Base-by-base conservation (phyloP, 1,284 basidiomycete genomes). In the Xerocomus amazonicus region DNA sequence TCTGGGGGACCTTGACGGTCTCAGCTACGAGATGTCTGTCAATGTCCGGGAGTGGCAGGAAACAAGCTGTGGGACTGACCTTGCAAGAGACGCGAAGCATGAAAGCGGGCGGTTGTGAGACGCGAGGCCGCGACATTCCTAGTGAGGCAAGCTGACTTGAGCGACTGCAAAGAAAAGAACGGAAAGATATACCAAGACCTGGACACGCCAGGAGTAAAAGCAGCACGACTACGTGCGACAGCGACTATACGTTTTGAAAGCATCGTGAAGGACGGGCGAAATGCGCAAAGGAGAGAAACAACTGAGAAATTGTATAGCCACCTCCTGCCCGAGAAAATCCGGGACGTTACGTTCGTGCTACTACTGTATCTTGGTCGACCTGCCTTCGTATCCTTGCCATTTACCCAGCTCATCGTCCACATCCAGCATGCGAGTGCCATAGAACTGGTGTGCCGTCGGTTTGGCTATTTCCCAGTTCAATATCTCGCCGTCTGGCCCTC, bases 1-100 rank as follows among this genome's bases (percentile, higher is more conserved):
- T 97, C 72, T 94, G 90, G 26, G 96, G 96, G 43, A 99, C 96
- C 77, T 98, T 95, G 65, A 99, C 83, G 51, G 89, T 90, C 72
- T 95, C 88, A 51, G 82, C 87, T 89, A 55, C 40, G 51, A 29
- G 9, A 12, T 16, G n/a, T 36, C 32, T n/a, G 50, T 63, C 28
- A 64, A 45, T 36, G 27, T 39, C 43, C 32, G 43, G 16, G 16
- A 29, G 36, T 23, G 40, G 33, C 29, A 7, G 16, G 28, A 43
- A 45, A 52, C 59, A 54, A 51, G 54, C 54, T 55, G 53, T 50
- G 38, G 35, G 16, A 54, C 77, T 49, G 53, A 88, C 86, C 87
- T 73, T 84, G 75, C 54, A 89, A 62, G 51, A 87, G 76, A 60
- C 73, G 75, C 47, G 84, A 80, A 9, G 82, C 80, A 61, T 89